These are phyloP conservation scores for Syncephalastrum racemosum DNA, from an alignment of 371 early-diverging fungal species.

Conservation along the genomic window DNA sequence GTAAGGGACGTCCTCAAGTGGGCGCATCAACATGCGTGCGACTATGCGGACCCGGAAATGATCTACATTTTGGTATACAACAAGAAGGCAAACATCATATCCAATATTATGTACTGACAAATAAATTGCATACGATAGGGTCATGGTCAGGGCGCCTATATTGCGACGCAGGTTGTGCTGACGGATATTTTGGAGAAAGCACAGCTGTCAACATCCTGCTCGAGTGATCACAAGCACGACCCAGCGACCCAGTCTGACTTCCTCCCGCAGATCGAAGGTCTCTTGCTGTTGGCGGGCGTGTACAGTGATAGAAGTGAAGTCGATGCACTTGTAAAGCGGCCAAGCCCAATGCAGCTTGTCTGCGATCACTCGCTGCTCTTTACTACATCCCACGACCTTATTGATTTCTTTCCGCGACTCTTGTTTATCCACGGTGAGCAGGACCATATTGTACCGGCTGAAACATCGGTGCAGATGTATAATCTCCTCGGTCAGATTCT, in stretches of 20 bases:
- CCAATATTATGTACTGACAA: neutral
- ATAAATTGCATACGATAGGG: slow-evolving; percentile 28
- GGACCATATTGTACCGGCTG: slow-evolving; percentile 33
- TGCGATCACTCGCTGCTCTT: slow-evolving; percentile 24
- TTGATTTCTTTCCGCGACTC: slow-evolving; percentile 43
- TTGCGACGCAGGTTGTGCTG: slow-evolving; percentile 40
- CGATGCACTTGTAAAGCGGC: slow-evolving; percentile 1
- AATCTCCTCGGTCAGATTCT: slow-evolving; percentile 38
- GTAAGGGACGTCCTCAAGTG: slow-evolving; percentile 62
- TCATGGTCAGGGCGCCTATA: slow-evolving; percentile 53
- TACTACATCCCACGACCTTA: slow-evolving; percentile 30
- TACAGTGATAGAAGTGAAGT: too few species aligned
- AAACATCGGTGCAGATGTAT: slow-evolving; percentile 43
- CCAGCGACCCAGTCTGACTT: slow-evolving; percentile 19
- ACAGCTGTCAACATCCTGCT: neutral
- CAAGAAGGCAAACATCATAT: neutral
- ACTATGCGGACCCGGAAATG: slow-evolving; percentile 49
- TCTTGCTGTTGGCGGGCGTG: slow-evolving; percentile 43
- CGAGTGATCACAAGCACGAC: slow-evolving; percentile 10
- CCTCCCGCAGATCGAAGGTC: slow-evolving; percentile 55
- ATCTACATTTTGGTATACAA: slow-evolving; percentile 58
- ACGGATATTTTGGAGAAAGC: slow-evolving; percentile 40
- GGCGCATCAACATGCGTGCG: slow-evolving; percentile 47
- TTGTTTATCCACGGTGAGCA: slow-evolving; percentile 49
- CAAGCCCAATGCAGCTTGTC: slow-evolving; percentile 27